Conservation (phyloP, 1,284 basidiomycete species). For the Leccinum angustisporum region DNA sequence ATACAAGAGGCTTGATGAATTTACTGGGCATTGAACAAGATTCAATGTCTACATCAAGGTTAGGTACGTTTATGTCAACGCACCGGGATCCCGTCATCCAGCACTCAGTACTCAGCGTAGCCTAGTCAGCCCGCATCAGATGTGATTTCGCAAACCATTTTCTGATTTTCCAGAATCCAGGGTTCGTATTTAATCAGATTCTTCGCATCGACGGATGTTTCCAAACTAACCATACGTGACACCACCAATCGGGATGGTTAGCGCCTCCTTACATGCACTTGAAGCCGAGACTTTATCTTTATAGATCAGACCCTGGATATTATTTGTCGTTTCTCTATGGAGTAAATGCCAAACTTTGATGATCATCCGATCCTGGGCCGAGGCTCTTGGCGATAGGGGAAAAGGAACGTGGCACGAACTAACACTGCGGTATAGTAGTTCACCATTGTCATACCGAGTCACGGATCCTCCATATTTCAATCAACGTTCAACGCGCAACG, state of each 20-base stretch:
- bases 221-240: background rate
- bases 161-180: constrained; percentile 6
- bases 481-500: no score
- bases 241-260: background rate
- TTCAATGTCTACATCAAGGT: background rate
- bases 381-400: background rate
- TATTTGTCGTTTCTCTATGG: background rate
- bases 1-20: background rate
- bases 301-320: background rate
- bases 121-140: background rate
- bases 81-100: background rate
- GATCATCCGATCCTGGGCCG: constrained; percentile 14
- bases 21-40: background rate
- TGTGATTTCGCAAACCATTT: background rate
- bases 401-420: background rate
- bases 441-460: background rate
- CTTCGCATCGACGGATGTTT: background rate
- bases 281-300: background rate
- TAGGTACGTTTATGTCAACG: background rate
- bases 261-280: background rate
- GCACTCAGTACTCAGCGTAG: no score
- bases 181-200: constrained; percentile 3
- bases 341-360: constrained; percentile 5
- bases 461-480: no score
- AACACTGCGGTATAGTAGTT: background rate